These are phyloP conservation scores for California macrophylla DNA, from an alignment of 441 rosid species.

Conservation along the genomic window DNA sequence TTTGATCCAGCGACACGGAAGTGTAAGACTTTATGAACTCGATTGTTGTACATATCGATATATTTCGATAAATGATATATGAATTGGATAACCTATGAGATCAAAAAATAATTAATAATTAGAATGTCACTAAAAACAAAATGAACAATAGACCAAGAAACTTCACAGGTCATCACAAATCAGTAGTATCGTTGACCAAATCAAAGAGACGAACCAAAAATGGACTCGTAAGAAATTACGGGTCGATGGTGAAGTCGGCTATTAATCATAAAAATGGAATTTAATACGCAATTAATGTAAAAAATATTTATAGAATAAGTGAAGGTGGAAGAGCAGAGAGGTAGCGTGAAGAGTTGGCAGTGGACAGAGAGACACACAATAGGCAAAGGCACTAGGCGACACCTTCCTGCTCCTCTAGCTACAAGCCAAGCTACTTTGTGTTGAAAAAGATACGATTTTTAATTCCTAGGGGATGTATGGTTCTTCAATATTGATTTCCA, in stretches of 20 bases:
- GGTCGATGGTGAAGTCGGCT: neutral
- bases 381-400: neutral
- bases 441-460: neutral
- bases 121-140: too few species aligned
- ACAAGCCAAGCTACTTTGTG: neutral
- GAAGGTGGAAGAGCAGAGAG: neutral
- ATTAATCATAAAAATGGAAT: neutral
- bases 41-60: too few species aligned
- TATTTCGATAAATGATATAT: too few species aligned
- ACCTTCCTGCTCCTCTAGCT: neutral
- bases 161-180: neutral
- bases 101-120: too few species aligned
- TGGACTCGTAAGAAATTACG: neutral
- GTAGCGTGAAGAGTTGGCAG: constrained; percentile 6
- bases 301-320: neutral
- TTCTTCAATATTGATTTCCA: neutral
- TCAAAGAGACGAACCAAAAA: neutral
- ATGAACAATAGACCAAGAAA: too few species aligned
- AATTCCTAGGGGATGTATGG: neutral
- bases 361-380: neutral
- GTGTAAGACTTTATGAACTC: too few species aligned
- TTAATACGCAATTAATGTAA: neutral
- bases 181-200: neutral
- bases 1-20: too few species aligned
- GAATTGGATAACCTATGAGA: too few species aligned